Conservation (phyloP, 164 flowering plant genomes). For the Magnolia changhungtana region DNA sequence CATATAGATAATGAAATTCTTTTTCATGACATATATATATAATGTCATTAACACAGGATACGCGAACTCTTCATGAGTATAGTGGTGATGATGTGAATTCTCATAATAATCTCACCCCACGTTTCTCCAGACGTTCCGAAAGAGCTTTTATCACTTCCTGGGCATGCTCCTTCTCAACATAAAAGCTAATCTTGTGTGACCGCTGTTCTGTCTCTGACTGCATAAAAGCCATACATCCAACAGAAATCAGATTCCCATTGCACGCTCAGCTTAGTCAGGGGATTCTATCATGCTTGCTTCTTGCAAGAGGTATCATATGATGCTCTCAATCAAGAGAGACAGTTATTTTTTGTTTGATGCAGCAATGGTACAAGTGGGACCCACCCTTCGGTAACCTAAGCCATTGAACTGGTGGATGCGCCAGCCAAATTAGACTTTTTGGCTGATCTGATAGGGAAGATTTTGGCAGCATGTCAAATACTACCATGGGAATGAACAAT, state of each 20-base stretch:
- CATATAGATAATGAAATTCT: neutral
- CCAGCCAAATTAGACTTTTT: neutral
- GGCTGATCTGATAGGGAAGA: neutral
- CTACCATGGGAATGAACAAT: too few relatives aligned
- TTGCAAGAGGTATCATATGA: neutral
- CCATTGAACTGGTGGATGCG: neutral
- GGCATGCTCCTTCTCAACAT: slow-evolving; percentile 71
- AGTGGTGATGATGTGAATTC: neutral
- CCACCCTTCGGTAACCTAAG: neutral
- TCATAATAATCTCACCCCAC: slow-evolving; percentile 58
- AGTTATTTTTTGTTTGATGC: too few relatives aligned
- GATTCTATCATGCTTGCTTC: neutral
- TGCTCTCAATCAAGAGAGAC: neutral
- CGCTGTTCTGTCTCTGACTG: slow-evolving; percentile 90
- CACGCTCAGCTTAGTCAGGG: neutral
- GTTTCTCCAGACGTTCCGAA: slow-evolving; percentile 46
- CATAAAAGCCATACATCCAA: slow-evolving; percentile 16
- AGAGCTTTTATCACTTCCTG: slow-evolving; percentile 61
- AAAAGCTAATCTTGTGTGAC: slow-evolving; percentile 94
- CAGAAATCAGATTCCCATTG: neutral
- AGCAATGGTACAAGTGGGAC: neutral
- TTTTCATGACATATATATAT: neutral
- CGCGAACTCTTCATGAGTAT: neutral
- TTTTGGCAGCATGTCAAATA: too few relatives aligned
- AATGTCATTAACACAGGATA: neutral